Evolutionary conservation across 23 red algal genomes (phyloP).

Genomic region (Agarophyton chilense): DNA sequence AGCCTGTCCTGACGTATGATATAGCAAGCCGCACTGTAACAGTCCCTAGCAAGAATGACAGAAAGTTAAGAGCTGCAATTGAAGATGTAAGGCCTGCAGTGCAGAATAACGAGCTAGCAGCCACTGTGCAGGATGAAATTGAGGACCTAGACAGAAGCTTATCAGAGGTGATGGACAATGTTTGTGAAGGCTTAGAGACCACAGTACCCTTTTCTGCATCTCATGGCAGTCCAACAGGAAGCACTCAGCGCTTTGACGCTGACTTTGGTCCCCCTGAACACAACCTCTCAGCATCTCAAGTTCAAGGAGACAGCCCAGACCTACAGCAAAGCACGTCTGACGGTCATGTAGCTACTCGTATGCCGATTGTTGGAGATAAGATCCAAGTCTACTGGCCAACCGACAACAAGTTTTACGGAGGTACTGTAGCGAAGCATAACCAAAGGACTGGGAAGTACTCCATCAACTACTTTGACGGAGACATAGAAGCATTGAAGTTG

Average conservation of each 20-base stretch:
- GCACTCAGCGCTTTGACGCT: background rate
- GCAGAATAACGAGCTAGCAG: background rate
- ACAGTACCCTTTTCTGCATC: background rate
- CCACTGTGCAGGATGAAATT: constrained; percentile 25
- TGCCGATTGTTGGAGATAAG: background rate
- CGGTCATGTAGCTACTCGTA: too few species aligned
- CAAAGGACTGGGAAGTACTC: background rate
- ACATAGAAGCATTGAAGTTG: background rate
- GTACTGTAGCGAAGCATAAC: background rate
- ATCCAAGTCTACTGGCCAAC: background rate
- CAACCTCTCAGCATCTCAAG: too few species aligned
- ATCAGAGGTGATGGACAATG: background rate
- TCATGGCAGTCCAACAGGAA: background rate
- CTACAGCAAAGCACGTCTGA: too few species aligned
- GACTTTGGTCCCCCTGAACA: too few species aligned
- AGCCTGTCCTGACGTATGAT: constrained; percentile 8
- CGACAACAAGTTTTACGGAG: background rate
- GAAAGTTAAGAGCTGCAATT: background rate
- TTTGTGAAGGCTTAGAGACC: background rate
- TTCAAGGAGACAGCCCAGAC: too few species aligned
- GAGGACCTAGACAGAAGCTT: constrained; percentile 14
- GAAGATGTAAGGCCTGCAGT: background rate
- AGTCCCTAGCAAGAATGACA: background rate
- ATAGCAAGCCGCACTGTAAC: background rate
- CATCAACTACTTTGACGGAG: constrained; percentile 8